Evolutionary conservation across 2,329 filamentous ascomycete species (phyloP).

Genomic region (Pyricularia sp.): DNA sequence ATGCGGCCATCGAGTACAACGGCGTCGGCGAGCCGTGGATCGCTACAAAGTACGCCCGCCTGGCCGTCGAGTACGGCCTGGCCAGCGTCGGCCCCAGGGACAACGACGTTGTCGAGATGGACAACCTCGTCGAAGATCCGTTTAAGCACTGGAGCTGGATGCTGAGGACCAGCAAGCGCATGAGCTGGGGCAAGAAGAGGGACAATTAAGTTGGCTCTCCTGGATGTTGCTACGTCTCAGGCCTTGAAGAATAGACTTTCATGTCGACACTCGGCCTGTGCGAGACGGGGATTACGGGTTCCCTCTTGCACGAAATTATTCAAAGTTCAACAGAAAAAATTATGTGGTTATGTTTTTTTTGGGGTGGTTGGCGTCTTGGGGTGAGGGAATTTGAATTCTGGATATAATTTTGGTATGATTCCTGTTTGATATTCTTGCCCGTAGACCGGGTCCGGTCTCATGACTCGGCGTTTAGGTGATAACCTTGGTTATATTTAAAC

Average conservation of each 20-base stretch:
- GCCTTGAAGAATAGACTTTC: neutral
- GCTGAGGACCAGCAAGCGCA: conserved; percentile 18
- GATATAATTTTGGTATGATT: neutral
- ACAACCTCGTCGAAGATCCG: conserved; percentile 18
- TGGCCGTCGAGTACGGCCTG: conserved; percentile 24
- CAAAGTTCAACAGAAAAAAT: neutral
- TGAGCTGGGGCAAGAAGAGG: conserved; percentile 15
- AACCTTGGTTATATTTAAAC: neutral
- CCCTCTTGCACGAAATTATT: neutral
- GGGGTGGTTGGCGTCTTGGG: neutral
- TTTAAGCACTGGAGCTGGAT: conserved; percentile 27
- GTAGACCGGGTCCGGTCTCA: neutral
- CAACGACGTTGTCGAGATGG: conserved; percentile 21
- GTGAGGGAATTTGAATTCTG: neutral
- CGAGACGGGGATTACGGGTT: neutral
- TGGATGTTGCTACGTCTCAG: neutral
- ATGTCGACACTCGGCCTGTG: neutral
- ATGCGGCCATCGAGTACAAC: conserved; percentile 26
- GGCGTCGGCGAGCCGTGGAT: conserved; percentile 24
- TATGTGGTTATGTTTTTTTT: neutral
- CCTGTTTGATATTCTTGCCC: neutral
- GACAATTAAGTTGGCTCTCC: neutral
- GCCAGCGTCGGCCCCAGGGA: conserved; percentile 16
- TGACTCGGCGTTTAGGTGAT: neutral
- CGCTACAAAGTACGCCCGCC: conserved; percentile 22